Evolutionary conservation across 768 basidiomycete species (phyloP).

Genomic region (Termitomyces sp.): DNA sequence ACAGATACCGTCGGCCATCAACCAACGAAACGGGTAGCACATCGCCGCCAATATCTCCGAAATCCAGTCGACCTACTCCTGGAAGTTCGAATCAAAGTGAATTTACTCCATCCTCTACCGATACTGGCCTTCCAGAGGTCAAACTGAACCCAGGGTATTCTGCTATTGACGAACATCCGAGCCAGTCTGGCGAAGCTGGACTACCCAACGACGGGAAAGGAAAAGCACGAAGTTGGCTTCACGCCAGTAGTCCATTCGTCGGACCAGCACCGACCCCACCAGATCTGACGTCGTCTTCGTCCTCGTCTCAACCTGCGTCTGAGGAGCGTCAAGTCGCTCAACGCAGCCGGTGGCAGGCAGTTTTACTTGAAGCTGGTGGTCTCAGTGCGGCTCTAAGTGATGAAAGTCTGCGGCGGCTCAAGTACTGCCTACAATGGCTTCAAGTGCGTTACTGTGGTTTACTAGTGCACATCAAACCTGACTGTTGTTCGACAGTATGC

Average conservation of each 20-base stretch:
- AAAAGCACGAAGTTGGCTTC: conserved; percentile 32
- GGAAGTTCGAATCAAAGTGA: conserved; percentile 8
- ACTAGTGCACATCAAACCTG: background rate
- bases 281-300: conserved; percentile 24
- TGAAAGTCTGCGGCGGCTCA: conserved; percentile 82
- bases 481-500: conserved; percentile 57
- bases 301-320: conserved; percentile 16
- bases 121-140: conserved; percentile 21
- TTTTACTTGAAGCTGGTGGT: conserved; percentile 84
- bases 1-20: conserved; percentile 45
- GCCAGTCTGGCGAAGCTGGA: conserved; percentile 9
- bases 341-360: conserved; percentile 82
- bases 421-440: conserved; percentile 87
- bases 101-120: background rate
- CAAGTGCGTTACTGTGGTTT: conserved; percentile 47
- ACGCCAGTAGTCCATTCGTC: conserved; percentile 35
- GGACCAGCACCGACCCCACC: conserved; percentile 28
- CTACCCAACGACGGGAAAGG: conserved; percentile 18
- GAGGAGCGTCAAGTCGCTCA: conserved; percentile 56
- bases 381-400: conserved; percentile 86
- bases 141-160: conserved; percentile 19
- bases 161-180: conserved; percentile 9
- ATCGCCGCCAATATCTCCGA: conserved; percentile 10
- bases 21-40: conserved; percentile 18
- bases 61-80: conserved; percentile 7